Evolutionary conservation across 805 yeast genomes (phyloP), one percentile per base, ranked within the genome.

Genomic region (Jamesozyma rosinii): DNA sequence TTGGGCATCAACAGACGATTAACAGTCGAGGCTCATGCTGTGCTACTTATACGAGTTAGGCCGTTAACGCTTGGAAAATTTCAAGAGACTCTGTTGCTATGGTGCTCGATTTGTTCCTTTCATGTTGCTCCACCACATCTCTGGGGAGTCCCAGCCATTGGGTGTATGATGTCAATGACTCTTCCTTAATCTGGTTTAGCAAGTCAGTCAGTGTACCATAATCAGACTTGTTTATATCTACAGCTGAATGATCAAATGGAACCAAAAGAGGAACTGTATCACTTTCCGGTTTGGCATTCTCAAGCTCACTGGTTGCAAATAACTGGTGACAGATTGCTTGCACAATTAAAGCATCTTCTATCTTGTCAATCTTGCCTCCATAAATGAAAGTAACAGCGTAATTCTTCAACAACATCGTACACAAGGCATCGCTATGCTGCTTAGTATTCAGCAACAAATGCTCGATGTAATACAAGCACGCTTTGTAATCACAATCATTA

Each of bases 401-500:
- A 39, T 35, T 44, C n/a, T 35, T 21, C 19, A 49, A 11, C 9
- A 32, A 15, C 13, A 8, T 15, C 26, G 4, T 22, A 15, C 20
- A 30, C 18, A 11, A 10, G 9, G 6, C 29, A 11, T 38, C n/a
- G 41, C 14, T 4, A 20, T 39, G n/a, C 6, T 14, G 5, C 15
- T 18, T 32, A 29, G 26, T 13, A n/a, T 21, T 32, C 11, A 46
- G 27, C 13, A 47, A 27, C 14, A 45, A 11, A 15, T 37, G 66
- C 61, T 34, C 67, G 67, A 39, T 80, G 58, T 17, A 77, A 39
- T 47, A 54, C 3, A 69, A 49, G 1, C 77, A 80, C 19, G 76
- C 67, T 10, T 65, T 61, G 42, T 81, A 71, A 56, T 89, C 96
- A n/a, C 79, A 62, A 44, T 83, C 85, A 55, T 75, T 83, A 52